Evolutionary conservation across 179 eudicot genomes (phyloP), one percentile per base, ranked within the genome.

Genomic region (Beta macrorhiza): DNA sequence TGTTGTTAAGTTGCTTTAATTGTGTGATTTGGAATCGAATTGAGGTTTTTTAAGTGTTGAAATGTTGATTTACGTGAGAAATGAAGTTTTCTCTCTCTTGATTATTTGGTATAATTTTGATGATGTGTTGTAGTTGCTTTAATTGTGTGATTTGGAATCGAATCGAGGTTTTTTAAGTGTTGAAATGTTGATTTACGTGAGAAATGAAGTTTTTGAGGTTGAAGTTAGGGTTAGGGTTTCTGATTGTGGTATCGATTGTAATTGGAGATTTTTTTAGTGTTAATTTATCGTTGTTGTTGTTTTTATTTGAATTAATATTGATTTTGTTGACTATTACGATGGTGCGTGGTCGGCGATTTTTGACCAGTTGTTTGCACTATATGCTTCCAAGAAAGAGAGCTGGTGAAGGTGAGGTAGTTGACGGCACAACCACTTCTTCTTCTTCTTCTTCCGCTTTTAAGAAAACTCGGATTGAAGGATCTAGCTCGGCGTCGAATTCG

Each of bases 371-470:
- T 82, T 81, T 90, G 91, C 90, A 86, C 93, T 90, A 86, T 87
- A 94, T 94, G 93, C 97, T 94, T 90, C 95, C 93, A 63, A 89
- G 88, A 84, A 92, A 91, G 93, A 89, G 97, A 91, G 42, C 77
- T 75, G 82, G 61, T 79, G 90, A 85, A 85, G 91, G 84, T 57
- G 90, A 72, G 82, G 88, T 82, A 82, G 86, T 86, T 73, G 86
- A 81, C 65, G 84, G 32, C 29, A 71, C 61, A 19, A 51, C 83
- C 77, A 68, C 85, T 63, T 32, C 82, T 79, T 58, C 79, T 19
- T 58, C 79, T 19, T 76, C 78, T 49, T 5, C 53, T 49, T 7
- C 53, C 11, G 42, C 73, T 20, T 61, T 64, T 55, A 92, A 91
- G 87, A 91, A 87, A 86, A 81, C 84, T 65, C 89, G 92, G 16